Evolutionary conservation across 2,329 filamentous ascomycete species (phyloP).

Genomic region (Colletotrichum sp.): DNA sequence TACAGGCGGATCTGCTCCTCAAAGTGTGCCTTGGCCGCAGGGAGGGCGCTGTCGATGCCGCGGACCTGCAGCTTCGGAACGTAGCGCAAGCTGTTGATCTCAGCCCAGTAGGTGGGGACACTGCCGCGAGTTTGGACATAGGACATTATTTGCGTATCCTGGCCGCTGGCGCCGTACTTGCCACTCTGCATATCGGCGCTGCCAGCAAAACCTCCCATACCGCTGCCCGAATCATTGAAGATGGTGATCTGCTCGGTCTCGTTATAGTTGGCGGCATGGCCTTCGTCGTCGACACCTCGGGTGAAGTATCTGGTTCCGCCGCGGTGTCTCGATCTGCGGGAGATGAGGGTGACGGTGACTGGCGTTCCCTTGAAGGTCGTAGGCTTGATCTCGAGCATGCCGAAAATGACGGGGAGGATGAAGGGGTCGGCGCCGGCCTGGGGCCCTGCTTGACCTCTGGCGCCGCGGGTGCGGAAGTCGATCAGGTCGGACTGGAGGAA

Average conservation of each 20-base stretch:
- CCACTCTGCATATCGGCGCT: conserved; percentile 78
- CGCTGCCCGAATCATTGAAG: conserved; percentile 78
- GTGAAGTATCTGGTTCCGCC: conserved; percentile 96
- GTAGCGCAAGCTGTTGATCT: conserved; percentile 92
- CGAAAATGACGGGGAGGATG: conserved; percentile 94
- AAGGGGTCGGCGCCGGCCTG: conserved; percentile 86
- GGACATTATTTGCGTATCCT: conserved; percentile 87
- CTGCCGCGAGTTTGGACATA: conserved; percentile 97
- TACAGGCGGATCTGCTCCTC: conserved; percentile 92
- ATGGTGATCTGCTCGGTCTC: conserved; percentile 95
- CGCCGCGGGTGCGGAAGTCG: conserved; percentile 75
- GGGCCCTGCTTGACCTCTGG: conserved; percentile 67
- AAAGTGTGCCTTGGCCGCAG: conserved; percentile 86
- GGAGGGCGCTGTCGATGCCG: conserved; percentile 78
- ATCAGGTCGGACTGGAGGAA: conserved; percentile 92
- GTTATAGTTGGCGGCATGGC: conserved; percentile 98
- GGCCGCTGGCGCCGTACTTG: conserved; percentile 64
- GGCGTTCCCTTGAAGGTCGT: conserved; percentile 85
- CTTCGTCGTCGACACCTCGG: conserved; percentile 89
- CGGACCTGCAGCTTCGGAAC: conserved; percentile 89
- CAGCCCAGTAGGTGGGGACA: conserved; percentile 94
- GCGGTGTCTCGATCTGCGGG: conserved; percentile 84
- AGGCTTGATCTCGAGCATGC: conserved; percentile 89
- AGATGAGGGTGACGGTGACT: conserved; percentile 86
- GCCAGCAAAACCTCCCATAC: conserved; percentile 80